Evolutionary conservation across 768 basidiomycete species (phyloP).

Genomic region (Cystobasidium tubakii): DNA sequence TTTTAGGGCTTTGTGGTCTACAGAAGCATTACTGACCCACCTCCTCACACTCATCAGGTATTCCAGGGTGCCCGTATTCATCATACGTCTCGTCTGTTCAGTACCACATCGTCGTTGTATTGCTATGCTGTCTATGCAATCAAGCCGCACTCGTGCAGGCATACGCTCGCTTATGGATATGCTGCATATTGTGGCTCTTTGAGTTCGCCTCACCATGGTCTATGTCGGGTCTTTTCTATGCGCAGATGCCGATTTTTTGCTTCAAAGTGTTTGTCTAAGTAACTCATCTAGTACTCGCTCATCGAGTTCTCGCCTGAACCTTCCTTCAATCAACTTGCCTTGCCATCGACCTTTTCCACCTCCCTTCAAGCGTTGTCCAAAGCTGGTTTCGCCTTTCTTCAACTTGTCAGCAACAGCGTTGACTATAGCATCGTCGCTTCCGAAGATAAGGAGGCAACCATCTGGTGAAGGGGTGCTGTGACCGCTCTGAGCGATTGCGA

Average conservation of each 20-base stretch:
- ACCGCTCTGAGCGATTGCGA: conserved; percentile 38
- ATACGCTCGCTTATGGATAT: background rate
- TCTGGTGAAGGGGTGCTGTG: conserved; percentile 55
- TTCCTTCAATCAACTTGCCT: conserved; percentile 67
- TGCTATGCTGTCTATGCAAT: conserved; percentile 10
- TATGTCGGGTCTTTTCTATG: background rate
- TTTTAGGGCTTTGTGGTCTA: background rate
- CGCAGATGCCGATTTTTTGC: background rate
- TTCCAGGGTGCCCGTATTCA: background rate
- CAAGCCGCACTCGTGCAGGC: background rate
- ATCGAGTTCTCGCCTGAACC: conserved; percentile 55
- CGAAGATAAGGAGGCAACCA: conserved; percentile 56
- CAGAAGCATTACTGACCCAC: background rate
- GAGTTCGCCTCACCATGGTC: background rate
- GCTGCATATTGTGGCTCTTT: background rate
- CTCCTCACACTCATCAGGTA: background rate
- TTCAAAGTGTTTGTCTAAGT: background rate
- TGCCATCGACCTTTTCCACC: conserved; percentile 70
- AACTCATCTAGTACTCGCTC: background rate
- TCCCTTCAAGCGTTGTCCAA: conserved; percentile 59
- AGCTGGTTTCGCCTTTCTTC: conserved; percentile 49
- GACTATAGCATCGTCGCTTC: conserved; percentile 59
- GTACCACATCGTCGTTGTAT: background rate
- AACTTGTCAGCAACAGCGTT: conserved; percentile 59
- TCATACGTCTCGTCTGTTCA: background rate